Conservation (phyloP, 495 filamentous ascomycete genomes). For the Oidiodendron maius region DNA sequence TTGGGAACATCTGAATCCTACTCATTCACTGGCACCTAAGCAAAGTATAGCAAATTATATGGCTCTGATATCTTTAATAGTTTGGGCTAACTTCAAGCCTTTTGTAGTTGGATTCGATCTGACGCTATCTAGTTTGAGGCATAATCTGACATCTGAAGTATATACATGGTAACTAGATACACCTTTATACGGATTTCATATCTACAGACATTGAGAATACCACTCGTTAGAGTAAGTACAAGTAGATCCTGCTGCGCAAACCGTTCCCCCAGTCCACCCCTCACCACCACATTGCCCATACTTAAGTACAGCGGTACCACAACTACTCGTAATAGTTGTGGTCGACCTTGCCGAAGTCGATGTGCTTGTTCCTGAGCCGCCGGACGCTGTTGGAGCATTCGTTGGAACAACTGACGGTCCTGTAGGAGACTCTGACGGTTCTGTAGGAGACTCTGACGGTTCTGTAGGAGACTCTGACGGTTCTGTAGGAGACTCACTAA, state of each 20-base stretch:
- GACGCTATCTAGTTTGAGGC: no score
- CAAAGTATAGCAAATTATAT: no score
- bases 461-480: background rate
- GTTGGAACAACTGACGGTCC: background rate
- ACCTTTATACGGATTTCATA: background rate
- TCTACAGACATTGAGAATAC: constrained; percentile 4
- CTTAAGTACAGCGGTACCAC: background rate
- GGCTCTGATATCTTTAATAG: no score
- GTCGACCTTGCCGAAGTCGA: background rate
- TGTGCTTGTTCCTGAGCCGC: background rate
- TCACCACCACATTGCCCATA: background rate
- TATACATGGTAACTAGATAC: background rate
- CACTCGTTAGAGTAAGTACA: background rate
- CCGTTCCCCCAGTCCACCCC: background rate
- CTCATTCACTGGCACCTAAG: no score
- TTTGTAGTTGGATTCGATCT: no score
- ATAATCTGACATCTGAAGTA: no score
- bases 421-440: no score
- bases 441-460: no score
- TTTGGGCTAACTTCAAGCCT: no score
- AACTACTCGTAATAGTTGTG: background rate
- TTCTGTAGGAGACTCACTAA: background rate
- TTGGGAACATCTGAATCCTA: no score
- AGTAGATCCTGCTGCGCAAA: background rate
- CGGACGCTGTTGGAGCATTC: background rate